Evolutionary conservation across 495 filamentous ascomycete species (phyloP).

Genomic region (Penicillium robsamsonii): DNA sequence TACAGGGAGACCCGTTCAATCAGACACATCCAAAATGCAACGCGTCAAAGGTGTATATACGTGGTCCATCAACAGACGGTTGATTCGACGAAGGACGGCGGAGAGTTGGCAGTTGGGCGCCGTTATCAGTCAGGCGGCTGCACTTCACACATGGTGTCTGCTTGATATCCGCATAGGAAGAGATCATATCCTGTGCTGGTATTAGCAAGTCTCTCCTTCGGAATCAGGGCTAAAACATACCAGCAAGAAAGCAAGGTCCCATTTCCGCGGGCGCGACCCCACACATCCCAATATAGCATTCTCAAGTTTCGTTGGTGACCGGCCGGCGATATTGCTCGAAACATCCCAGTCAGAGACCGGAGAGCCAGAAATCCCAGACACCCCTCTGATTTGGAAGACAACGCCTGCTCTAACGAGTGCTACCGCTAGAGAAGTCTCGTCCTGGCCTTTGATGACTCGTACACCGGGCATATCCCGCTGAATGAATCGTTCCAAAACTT

Average conservation of each 20-base stretch:
- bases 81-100: slow-evolving; percentile 22
- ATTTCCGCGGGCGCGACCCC: slow-evolving; percentile 38
- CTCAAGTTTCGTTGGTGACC: slow-evolving; percentile 34
- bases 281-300: slow-evolving; percentile 33
- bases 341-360: slow-evolving; percentile 37
- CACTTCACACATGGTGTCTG: slow-evolving; percentile 42
- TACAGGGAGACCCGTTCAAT: background rate
- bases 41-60: slow-evolving; percentile 22
- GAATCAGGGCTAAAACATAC: slow-evolving; percentile 23
- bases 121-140: slow-evolving; percentile 36
- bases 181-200: slow-evolving; percentile 36
- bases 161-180: slow-evolving; percentile 42
- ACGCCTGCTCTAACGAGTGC: slow-evolving; percentile 37
- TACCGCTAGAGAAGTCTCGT: slow-evolving; percentile 27
- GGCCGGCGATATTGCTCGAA: slow-evolving; percentile 21
- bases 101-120: slow-evolving; percentile 39
- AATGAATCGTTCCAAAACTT: slow-evolving; percentile 32
- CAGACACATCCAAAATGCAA: slow-evolving; percentile 28
- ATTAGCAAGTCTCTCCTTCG: slow-evolving; percentile 9
- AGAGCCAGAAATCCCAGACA: slow-evolving; percentile 13
- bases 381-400: slow-evolving; percentile 30
- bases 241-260: slow-evolving; percentile 44
- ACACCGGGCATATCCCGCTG: slow-evolving; percentile 31
- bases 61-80: slow-evolving; percentile 3
- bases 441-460: slow-evolving; percentile 26